These are phyloP conservation scores for Spiraea crenata DNA, from an alignment of 331 rosid genomes.

Conservation along the genomic window DNA sequence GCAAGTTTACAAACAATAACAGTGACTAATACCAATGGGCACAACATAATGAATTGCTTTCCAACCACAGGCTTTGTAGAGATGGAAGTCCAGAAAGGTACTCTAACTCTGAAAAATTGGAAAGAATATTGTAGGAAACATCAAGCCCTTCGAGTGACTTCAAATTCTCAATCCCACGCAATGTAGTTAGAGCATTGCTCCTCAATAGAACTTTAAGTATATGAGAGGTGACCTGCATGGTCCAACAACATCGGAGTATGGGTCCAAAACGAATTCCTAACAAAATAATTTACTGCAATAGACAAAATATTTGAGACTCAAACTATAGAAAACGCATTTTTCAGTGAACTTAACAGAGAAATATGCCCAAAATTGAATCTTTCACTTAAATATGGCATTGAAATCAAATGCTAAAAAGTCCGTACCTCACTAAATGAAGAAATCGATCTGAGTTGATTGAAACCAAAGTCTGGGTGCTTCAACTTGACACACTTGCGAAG, in stretches of 20 bases:
- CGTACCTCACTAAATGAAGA: conserved; percentile 69
- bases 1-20: too few species aligned
- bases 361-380: too few species aligned
- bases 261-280: conserved; percentile 50
- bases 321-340: conserved; percentile 24
- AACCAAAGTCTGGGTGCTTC: conserved; percentile 98
- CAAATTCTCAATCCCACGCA: conserved; percentile 97
- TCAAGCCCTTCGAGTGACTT: conserved; percentile 99
- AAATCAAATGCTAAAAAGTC: conserved; percentile 6
- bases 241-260: conserved; percentile 57
- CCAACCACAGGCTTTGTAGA: conserved; percentile 82
- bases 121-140: conserved; percentile 95
- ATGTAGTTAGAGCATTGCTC: conserved; percentile 93
- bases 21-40: conserved; percentile 97
- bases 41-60: conserved; percentile 94
- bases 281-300: conserved; percentile 20
- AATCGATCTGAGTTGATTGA: conserved; percentile 80
- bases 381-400: not conserved
- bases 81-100: conserved; percentile 63
- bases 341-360: not conserved
- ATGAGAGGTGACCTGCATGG: conserved; percentile 82
- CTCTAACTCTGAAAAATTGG: conserved; percentile 85
- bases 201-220: conserved; percentile 94
- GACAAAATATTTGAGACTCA: conserved; percentile 22
- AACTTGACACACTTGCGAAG: conserved; percentile 75